Evolutionary conservation across 305 asterid genomes (phyloP).

Genomic region (Striga hermonthica): DNA sequence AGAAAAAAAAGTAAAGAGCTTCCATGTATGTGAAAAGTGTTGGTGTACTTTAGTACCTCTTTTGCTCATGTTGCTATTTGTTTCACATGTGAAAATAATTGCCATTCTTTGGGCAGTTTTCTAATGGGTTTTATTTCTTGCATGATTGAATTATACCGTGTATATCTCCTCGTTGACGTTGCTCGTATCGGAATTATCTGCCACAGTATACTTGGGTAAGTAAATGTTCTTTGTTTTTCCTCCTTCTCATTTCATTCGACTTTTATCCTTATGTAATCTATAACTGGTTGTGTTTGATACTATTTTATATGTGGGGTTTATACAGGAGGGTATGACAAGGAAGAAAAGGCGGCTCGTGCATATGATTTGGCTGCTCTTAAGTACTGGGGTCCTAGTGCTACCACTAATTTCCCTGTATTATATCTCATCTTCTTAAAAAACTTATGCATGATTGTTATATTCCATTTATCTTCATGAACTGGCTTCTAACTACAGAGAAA

Average conservation of each 20-base stretch:
- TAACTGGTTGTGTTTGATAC: not conserved
- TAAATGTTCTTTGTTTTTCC: conserved; percentile 14
- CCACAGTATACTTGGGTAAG: conserved; percentile 89
- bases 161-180: conserved; percentile 30
- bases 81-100: not conserved
- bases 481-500: conserved; percentile 9
- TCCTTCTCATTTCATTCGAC: not conserved
- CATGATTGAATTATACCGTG: conserved; percentile 34
- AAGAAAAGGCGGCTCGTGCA: conserved; percentile 91
- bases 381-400: conserved; percentile 95
- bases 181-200: conserved; percentile 27
- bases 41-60: not conserved
- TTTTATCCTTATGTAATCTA: not conserved
- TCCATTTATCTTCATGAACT: not conserved
- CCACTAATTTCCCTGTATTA: conserved; percentile 81
- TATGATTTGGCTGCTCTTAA: conserved; percentile 95
- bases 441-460: too few relatives aligned
- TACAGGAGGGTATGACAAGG: conserved; percentile 95
- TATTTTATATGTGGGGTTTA: conserved; percentile 23
- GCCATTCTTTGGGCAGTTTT: not conserved
- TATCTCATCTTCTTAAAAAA: not conserved
- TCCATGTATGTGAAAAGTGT: too few relatives aligned
- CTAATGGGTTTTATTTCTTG: conserved; percentile 34
- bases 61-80: conserved; percentile 3
- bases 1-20: too few relatives aligned